A percentile compares a stretch with the other conserved stretches of the same genome.
Evolutionary conservation across 352 stramenopile genomes (phyloP).

Genomic region (Phytopythium kandeliae): DNA sequence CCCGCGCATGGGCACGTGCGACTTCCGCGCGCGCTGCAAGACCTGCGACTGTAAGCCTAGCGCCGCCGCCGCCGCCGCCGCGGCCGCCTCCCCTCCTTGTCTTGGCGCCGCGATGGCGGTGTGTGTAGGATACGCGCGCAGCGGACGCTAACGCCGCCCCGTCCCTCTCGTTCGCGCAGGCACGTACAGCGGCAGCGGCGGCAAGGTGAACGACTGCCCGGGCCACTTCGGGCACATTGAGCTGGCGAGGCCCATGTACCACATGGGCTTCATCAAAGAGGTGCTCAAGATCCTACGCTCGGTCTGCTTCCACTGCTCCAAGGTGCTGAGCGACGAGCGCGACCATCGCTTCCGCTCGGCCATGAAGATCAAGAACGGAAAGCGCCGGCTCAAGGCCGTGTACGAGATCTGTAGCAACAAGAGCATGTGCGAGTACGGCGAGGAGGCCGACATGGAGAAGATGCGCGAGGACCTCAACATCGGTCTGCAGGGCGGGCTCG

Average conservation of each 20-base stretch:
- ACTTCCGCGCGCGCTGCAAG: conserved; percentile 86
- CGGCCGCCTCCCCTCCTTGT: too few relatives aligned
- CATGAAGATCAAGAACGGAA: conserved; percentile 88
- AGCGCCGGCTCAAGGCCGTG: conserved; percentile 91
- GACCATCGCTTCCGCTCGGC: conserved; percentile 74
- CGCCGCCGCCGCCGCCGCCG: not conserved
- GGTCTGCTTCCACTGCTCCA: conserved; percentile 97
- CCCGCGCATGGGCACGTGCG: conserved; percentile 95
- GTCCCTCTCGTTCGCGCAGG: conserved; percentile 14
- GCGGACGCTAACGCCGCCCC: conserved; percentile 4
- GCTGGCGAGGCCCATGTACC: conserved; percentile 95
- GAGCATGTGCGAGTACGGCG: conserved; percentile 82
- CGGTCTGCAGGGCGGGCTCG: conserved; percentile 71
- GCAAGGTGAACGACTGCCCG: conserved; percentile 96
- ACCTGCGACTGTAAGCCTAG: conserved; percentile 84
- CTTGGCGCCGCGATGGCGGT: too few relatives aligned
- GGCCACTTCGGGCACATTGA: conserved; percentile 99
- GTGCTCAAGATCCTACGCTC: conserved; percentile 91
- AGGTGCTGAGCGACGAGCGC: conserved; percentile 91
- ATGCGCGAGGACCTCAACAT: conserved; percentile 86
- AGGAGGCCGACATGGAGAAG: conserved; percentile 86
- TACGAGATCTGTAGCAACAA: conserved; percentile 93
- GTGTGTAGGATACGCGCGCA: too few relatives aligned
- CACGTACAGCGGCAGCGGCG: conserved; percentile 87
- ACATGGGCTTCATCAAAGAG: conserved; percentile 97